Evolutionary conservation across 257 asterid species (phyloP), one percentile per base, ranked within the genome.

Genomic region (Scutellaria galericulata): DNA sequence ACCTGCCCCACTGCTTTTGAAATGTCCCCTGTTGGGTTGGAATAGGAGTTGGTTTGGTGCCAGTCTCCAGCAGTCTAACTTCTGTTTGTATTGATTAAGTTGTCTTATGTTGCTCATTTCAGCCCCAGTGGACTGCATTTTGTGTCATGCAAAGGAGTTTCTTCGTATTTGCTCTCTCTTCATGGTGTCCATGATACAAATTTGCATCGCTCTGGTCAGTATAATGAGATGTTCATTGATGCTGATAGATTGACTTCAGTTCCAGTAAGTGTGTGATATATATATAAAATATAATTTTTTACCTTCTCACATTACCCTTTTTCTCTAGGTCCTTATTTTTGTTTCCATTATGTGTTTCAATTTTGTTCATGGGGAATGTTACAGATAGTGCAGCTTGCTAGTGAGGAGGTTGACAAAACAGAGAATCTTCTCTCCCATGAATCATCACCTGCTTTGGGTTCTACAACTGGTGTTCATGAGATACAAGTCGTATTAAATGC

Each of bases 71-170:
- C 39, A 41, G 13, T 55, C 55, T 56, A 11, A 31, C 3, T 11
- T 27, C 45, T 60, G 50, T 48, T 42, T 46, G 20, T 57, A 3
- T 65, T 77, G 64, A 67, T 18, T 40, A 40, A 53, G 15, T 68
- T 39, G 51, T 66, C 48, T 65, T 72, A 27, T 65, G 65, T 80
- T 80, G 59, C 67, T 71, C 55, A 66, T 77, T 81, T 50, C 89
- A 92, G 98, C 92, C 97, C 98, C 59, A 83, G 79, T 72, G 98
- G 96, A 83, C 87, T 77, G 75, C 88, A 90, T 72, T 92, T 90
- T 71, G 86, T 76, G 57, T 75, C 94, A 31, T 92, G 96, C 88
- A 90, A 85, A 78, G 98, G 88, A 63, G 88, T 81, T 71, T 83
- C 96, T 53, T 81, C 88, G 6, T 90, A 90, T 77, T 78, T 92